phyloP scores from a whole-genome alignment of 2,329 filamentous ascomycete species.

The Coleophoma crateriformis region DNA sequence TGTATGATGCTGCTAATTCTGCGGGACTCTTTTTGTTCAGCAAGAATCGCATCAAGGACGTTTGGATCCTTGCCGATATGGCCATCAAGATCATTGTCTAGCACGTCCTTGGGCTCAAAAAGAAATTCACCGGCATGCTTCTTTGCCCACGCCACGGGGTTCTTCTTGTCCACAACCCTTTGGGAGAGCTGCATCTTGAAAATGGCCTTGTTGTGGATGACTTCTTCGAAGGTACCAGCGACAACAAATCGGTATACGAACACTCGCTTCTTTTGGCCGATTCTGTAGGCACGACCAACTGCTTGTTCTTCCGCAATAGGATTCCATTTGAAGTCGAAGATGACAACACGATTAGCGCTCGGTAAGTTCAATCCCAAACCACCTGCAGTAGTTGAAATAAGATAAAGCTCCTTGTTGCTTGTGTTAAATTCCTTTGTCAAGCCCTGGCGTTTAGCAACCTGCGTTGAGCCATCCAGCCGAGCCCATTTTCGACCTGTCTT shows the following conservation, averaged over 20 bases:
- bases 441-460: slow-evolving; percentile 50
- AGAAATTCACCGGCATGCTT: slow-evolving; percentile 50
- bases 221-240: slow-evolving; percentile 75
- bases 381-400: slow-evolving; percentile 81
- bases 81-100: slow-evolving; percentile 43
- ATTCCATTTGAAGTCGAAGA: slow-evolving; percentile 80
- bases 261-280: slow-evolving; percentile 76
- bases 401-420: slow-evolving; percentile 51
- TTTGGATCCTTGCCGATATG: slow-evolving; percentile 53
- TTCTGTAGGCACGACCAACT: slow-evolving; percentile 77
- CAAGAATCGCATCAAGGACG: slow-evolving; percentile 58
- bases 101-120: slow-evolving; percentile 47
- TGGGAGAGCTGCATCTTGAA: slow-evolving; percentile 80
- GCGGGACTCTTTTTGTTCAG: slow-evolving; percentile 36
- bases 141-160: slow-evolving; percentile 61
- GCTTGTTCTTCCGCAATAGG: slow-evolving; percentile 82
- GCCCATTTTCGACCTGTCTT: slow-evolving; percentile 39
- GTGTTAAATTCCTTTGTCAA: slow-evolving; percentile 66
- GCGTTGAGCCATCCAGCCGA: slow-evolving; percentile 65
- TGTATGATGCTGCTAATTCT: slow-evolving; percentile 53
- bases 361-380: slow-evolving; percentile 80
- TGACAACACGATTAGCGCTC: slow-evolving; percentile 78
- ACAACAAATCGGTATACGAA: slow-evolving; percentile 79
- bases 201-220: slow-evolving; percentile 65
- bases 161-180: slow-evolving; percentile 79